Evolutionary conservation across 176 grass and related monocot genomes (phyloP), one percentile per base, ranked within the genome.

Genomic region (Eleusine coracana): DNA sequence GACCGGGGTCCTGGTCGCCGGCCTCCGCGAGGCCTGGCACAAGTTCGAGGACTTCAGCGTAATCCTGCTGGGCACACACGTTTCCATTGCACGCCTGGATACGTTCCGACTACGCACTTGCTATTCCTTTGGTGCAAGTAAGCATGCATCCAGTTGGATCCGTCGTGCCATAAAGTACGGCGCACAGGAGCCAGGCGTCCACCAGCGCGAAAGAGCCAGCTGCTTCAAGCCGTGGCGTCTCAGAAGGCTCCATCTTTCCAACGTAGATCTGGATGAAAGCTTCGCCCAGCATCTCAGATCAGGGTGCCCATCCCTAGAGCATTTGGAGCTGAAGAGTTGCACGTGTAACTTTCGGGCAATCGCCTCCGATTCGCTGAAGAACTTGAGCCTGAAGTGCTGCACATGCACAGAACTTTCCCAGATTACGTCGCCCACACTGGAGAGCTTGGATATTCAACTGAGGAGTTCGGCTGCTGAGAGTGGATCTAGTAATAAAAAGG

Each of bases 71-170:
- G 56, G 49, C 3, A 59, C n/a, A 8, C 38, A 59, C 36, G 39
- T 76, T 56, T 40, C 52, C 73, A n/a, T 76, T 40, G 31, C 20
- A 0, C 18, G 3, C 5, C 14, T 76, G 52, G 73, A 76, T 76
- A 59, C 52, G 0, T 59, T 76, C 5, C 20, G 34, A 5, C 34
- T 76, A 10, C 31, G 21, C 1, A 0, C 39, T 39, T 38, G 16
- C 0, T 3, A 2, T 10, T 2, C 1, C 23, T 48, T 48, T 7
- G 1, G 5, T 23, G 10, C 10, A 4, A 0, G 1, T 3, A 1
- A 27, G 3, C 40, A 15, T 5, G 40, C 68, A 29, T 10, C 11
- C 6, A 31, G 51, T 23, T 79, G 62, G 77, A 66, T 68, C 25
- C 46, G 77, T 4, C 11, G n/a, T 10, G 20, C 6, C 20, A 70